Conservation (phyloP, 352 stramenopile genomes). For the Phytophthora palmivora region DNA sequence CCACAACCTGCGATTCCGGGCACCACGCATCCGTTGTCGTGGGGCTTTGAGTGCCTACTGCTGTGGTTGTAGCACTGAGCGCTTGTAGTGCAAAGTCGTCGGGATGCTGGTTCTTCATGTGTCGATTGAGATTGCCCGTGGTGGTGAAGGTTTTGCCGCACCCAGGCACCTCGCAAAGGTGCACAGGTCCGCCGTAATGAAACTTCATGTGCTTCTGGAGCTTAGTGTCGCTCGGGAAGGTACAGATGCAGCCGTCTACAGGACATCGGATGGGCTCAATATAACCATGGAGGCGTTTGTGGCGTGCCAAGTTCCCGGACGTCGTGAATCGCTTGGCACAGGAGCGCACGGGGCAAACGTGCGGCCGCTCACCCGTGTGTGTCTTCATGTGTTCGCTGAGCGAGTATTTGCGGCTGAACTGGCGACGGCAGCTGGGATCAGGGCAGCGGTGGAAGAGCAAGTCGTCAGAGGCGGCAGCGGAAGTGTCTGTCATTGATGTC, state of each 20-base stretch:
- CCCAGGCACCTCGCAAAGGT: constrained; percentile 44
- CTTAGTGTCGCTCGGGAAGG: constrained; percentile 55
- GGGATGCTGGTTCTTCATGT: constrained; percentile 48
- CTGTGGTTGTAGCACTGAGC: constrained; percentile 22
- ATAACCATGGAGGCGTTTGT: constrained; percentile 57
- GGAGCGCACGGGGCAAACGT: constrained; percentile 45
- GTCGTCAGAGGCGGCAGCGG: constrained; percentile 6
- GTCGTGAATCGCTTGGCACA: constrained; percentile 66
- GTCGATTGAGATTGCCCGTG: constrained; percentile 59
- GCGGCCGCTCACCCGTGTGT: constrained; percentile 59
- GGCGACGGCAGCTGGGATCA: constrained; percentile 33
- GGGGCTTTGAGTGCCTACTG: constrained; percentile 20
- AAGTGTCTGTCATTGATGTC: constrained; percentile 26
- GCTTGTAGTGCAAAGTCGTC: constrained; percentile 29
- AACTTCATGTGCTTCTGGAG: constrained; percentile 69
- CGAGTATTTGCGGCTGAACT: constrained; percentile 59
- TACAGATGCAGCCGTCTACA: constrained; percentile 45
- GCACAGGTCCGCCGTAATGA: constrained; percentile 48
- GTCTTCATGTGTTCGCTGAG: constrained; percentile 65
- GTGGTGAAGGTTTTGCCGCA: constrained; percentile 74
- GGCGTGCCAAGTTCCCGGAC: constrained; percentile 59
- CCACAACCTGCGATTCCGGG: constrained; percentile 4
- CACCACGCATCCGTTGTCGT: constrained; percentile 31
- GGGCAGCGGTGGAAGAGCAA: constrained; percentile 35
- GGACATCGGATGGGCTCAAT: constrained; percentile 47